Evolutionary conservation across 805 yeast genomes (phyloP), one percentile per base, ranked within the genome.

Genomic region (Pichia exigua): DNA sequence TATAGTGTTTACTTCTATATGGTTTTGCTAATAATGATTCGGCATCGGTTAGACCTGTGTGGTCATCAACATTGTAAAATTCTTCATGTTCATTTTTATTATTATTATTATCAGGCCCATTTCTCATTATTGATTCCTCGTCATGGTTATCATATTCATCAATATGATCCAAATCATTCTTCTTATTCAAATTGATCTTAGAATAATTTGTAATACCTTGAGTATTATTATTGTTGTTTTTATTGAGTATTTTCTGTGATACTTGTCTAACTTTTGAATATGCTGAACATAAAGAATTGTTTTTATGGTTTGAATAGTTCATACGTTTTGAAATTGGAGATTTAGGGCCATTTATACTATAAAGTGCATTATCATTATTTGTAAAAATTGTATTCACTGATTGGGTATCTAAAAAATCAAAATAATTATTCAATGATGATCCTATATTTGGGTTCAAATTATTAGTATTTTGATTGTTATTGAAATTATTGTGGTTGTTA

Each of bases 211-310:
- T 21, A 20, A 22, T 24, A 7, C 45, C 43, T 28, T 20, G 35
- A 11, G 8, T 11, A 20, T 21, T 18, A 12, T 8, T 22, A 41
- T 39, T 44, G 28, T 18, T 27, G n/a, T 28, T 44, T 7, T 28
- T 41, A 18, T 46, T 48, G 8, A 63, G 62, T 15, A 63, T 45
- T 44, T 56, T 59, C 39, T 61, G 65, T 2, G 67, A 64, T 3
- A 65, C 66, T 46, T 63, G 59, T 38, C 67, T 50, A 2, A 64
- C 66, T 47, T 64, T 64, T 0, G 68, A 65, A 45, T 51, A 46
- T 24, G 58, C 26, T 50, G 56, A 52, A 11, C 47, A 45, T 10
- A 50, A 50, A 3, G 56, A 41, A 6, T 44, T 18, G 42, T 38
- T 53, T 18, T 46, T 39, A 8, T 43, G 40, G 26, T 39, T 32